Evolutionary conservation across 805 yeast genomes (phyloP).

Genomic region (Hanseniaspora jakobsenii): DNA sequence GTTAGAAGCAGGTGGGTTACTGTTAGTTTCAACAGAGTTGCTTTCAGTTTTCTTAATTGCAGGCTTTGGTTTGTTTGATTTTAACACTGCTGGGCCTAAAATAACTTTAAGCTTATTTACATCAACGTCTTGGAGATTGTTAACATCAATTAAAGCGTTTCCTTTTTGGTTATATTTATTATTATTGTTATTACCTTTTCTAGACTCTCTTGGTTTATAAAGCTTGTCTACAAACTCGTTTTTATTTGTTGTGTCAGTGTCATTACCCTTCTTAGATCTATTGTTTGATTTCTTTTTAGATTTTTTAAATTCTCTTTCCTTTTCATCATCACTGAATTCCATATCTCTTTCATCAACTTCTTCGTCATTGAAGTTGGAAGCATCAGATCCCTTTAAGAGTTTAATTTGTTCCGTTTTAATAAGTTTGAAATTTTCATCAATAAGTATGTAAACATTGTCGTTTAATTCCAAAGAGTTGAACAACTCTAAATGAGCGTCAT

Average conservation of each 20-base stretch:
- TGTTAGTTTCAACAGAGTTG: slow-evolving; percentile 2
- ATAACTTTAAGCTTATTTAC: slow-evolving; percentile 14
- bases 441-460: slow-evolving; percentile 5
- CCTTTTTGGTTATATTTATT: too few species aligned
- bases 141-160: slow-evolving; percentile 16
- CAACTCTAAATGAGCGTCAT: slow-evolving; percentile 17
- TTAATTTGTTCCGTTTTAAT: slow-evolving; percentile 30
- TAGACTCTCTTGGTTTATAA: slow-evolving; percentile 5
- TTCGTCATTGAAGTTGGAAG: slow-evolving; percentile 89
- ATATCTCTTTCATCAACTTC: slow-evolving; percentile 87
- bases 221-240: slow-evolving; percentile 9
- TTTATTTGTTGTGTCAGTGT: slow-evolving; percentile 17
- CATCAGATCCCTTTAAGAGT: slow-evolving; percentile 75
- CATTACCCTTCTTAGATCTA: slow-evolving; percentile 17
- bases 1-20: too few species aligned
- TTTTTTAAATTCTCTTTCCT: slow-evolving; percentile 60
- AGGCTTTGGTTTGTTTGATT: not conserved
- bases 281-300: slow-evolving; percentile 32
- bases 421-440: slow-evolving; percentile 11
- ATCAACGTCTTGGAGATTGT: slow-evolving; percentile 17
- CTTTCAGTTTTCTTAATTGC: not conserved
- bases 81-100: slow-evolving; percentile 9
- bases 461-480: slow-evolving; percentile 15
- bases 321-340: slow-evolving; percentile 91
- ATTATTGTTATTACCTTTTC: slow-evolving; percentile 6